Evolutionary conservation across 768 basidiomycete genomes (phyloP).

Genomic region (Cystobasidium tubakii): DNA sequence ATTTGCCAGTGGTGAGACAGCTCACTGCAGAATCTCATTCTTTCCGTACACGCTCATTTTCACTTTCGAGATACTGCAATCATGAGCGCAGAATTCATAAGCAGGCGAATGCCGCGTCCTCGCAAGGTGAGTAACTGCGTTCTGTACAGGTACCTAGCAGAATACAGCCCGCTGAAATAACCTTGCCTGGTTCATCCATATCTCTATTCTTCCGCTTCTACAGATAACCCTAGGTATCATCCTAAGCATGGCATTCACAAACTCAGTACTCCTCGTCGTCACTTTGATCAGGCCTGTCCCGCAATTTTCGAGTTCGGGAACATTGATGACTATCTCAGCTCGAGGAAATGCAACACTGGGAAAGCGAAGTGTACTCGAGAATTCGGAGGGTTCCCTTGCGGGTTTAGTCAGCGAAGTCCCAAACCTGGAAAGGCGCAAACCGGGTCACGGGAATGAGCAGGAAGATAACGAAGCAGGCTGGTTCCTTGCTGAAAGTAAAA

Average conservation of each 20-base stretch:
- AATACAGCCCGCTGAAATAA: no score
- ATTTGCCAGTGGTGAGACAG: no score
- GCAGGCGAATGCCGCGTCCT: not conserved
- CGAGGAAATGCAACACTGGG: not conserved
- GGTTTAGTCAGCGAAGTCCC: no score
- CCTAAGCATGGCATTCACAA: not conserved
- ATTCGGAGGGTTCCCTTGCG: not conserved
- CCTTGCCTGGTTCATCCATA: no score
- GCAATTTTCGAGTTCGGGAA: constrained; percentile 3
- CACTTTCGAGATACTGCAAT: not conserved
- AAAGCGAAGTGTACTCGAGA: not conserved
- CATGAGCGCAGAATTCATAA: not conserved
- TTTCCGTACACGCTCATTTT: not conserved
- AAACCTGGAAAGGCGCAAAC: not conserved
- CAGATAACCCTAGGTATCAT: constrained; percentile 1
- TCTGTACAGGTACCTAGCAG: no score
- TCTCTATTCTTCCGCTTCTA: not conserved
- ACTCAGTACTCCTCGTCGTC: not conserved
- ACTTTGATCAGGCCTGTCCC: not conserved
- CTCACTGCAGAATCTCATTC: not conserved
- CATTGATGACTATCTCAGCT: not conserved
- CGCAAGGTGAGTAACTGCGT: not conserved
- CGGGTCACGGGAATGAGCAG: no score
- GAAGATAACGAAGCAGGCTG: not conserved
- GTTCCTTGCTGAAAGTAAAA: not conserved